Base-by-base conservation (phyloP, 768 basidiomycete genomes). In the Lentinula detonsa region DNA sequence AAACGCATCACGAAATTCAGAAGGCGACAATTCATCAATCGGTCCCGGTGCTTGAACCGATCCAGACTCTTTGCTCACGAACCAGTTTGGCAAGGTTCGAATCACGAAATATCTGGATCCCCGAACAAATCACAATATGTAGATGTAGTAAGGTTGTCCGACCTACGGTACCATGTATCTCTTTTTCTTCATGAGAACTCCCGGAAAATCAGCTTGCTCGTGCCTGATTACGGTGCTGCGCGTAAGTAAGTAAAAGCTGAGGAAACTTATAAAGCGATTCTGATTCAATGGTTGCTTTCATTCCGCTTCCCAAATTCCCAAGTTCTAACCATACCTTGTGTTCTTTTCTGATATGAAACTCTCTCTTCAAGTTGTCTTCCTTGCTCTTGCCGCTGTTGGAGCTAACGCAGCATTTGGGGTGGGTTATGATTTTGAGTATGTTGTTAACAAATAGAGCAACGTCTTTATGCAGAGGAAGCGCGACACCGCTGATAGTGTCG, bases 361-460 rank as follows among this genome's bases (percentile, higher is more conserved):
- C 5, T 57, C 56, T 46, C 56, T 57, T 16, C 37, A 34, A 34
- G 33, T 34, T 16, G 56, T 39, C 34, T 16, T 64, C 51, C 55
- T 64, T 33, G 56, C 60, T 54, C 56, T 64, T 34, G 43, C 55
- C 5, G 55, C 54, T 34, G 57, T 56, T 15, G 61, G 21, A n/a
- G 51, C 51, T 15, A 52, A 37, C 50, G 59, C 59, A 28, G 51
- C 60, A 18, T 39, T n/a, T 11, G 57, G 52, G 34, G 64, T 65
- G 67, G 40, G 70, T 70, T 5, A 66, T 72, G 63, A 72, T 72
- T 4, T 65, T 70, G 1, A 68, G 68, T 11, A 54, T 48, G 1
- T 66, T 62, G 23, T 62, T 61, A 5, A 54, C 56, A 2, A 65
- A 43, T 11, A 62, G 62, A 42, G 49, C 55, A 10, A 66, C 70